Conservation (phyloP, 164 flowering plant species). For the Vitis riparia region DNA sequence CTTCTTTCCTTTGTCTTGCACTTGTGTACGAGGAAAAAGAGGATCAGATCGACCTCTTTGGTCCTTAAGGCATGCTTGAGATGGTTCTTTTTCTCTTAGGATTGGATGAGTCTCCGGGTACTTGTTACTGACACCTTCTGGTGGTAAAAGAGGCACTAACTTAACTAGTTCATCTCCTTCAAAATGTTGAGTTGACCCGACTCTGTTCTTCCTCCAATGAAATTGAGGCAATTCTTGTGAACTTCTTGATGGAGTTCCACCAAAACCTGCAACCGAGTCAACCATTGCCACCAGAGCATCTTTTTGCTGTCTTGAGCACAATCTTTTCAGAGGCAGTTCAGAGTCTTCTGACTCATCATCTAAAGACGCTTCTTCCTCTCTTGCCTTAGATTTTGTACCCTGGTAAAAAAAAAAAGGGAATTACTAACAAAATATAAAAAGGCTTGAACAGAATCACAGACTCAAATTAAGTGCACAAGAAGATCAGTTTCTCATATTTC, state of each 20-base stretch:
- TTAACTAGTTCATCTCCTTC: background rate
- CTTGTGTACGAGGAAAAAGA: no score
- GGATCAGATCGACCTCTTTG: no score
- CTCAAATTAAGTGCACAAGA: background rate
- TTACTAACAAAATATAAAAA: background rate
- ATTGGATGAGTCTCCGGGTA: background rate
- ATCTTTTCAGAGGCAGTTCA: background rate
- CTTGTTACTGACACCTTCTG: background rate
- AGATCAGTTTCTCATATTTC: background rate
- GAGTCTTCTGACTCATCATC: background rate
- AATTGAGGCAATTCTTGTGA: background rate
- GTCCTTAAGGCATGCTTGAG: background rate
- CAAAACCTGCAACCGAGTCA: background rate
- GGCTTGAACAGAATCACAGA: background rate
- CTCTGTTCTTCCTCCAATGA: background rate
- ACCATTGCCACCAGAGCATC: background rate
- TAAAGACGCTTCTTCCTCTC: background rate
- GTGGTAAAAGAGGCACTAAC: background rate
- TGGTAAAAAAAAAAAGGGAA: background rate
- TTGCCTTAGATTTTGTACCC: background rate
- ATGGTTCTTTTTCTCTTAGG: background rate
- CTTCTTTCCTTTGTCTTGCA: no score
- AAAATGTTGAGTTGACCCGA: background rate
- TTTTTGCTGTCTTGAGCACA: background rate
- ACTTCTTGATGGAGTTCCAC: background rate